A percentile compares a stretch with the other conserved stretches of the same genome.
These are phyloP conservation scores for Apiotrichum siamense DNA, from an alignment of 1,284 basidiomycete species.

Conservation along the genomic window DNA sequence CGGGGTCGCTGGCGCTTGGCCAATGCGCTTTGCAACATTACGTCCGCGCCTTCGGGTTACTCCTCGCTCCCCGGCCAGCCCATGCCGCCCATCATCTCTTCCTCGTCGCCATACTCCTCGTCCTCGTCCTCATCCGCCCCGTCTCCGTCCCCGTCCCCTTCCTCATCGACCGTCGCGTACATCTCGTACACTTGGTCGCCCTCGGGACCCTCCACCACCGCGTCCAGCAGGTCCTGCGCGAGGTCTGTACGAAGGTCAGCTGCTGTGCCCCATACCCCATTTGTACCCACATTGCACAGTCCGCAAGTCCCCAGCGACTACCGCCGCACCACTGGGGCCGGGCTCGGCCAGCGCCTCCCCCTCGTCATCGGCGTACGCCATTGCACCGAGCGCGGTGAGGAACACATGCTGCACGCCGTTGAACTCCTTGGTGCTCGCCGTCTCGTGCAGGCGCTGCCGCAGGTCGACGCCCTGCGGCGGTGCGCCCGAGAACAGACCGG, in stretches of 20 bases:
- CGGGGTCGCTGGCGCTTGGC: no score
- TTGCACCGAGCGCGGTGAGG: constrained; percentile 64
- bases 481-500: neutral
- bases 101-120: constrained; percentile 2
- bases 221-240: constrained; percentile 62
- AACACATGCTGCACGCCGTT: constrained; percentile 69
- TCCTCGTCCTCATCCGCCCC: neutral
- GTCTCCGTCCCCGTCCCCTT: neutral
- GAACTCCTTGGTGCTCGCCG: constrained; percentile 47
- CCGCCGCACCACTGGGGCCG: neutral
- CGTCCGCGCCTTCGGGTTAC: neutral
- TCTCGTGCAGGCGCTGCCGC: constrained; percentile 16
- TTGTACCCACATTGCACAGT: constrained; percentile 40
- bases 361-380: constrained; percentile 63
- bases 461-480: constrained; percentile 32
- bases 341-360: neutral
- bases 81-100: neutral
- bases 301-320: constrained; percentile 10
- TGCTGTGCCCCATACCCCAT: no score
- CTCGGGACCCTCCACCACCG: constrained; percentile 66
- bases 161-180: constrained; percentile 46
- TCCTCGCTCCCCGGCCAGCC: neutral
- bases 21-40: no score
- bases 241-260: constrained; percentile 53
- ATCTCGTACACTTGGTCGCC: constrained; percentile 62